These are phyloP conservation scores for Didymosphaeria variabile DNA, from an alignment of 2,329 filamentous ascomycete species.

Conservation along the genomic window DNA sequence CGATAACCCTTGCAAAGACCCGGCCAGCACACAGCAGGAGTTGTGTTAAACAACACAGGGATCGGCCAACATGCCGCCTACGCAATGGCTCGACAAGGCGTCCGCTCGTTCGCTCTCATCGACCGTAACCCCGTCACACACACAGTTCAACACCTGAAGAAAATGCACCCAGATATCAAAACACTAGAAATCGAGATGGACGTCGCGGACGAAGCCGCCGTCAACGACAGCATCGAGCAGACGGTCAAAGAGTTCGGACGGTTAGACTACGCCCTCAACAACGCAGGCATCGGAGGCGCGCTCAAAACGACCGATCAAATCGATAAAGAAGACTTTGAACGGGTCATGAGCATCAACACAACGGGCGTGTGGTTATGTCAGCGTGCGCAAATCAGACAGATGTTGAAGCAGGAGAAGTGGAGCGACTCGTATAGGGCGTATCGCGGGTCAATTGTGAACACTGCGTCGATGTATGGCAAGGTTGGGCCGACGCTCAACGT, in stretches of 20 bases:
- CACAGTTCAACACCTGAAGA: constrained; percentile 47
- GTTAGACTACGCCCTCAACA: constrained; percentile 65
- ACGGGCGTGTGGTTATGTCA: constrained; percentile 68
- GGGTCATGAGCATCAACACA: constrained; percentile 63
- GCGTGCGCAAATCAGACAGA: constrained; percentile 60
- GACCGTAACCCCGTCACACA: constrained; percentile 54
- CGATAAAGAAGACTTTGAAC: constrained; percentile 59
- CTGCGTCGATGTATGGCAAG: constrained; percentile 62
- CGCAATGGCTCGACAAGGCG: constrained; percentile 59
- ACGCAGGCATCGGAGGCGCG: constrained; percentile 61
- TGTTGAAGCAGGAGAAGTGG: constrained; percentile 59
- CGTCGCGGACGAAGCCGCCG: constrained; percentile 55
- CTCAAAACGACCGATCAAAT: constrained; percentile 57
- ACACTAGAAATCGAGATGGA: constrained; percentile 57
- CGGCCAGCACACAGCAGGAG: background rate
- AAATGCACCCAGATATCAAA: constrained; percentile 52
- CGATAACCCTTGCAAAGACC: background rate
- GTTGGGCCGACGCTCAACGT: constrained; percentile 50
- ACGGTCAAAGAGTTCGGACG: constrained; percentile 60
- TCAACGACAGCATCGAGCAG: constrained; percentile 55
- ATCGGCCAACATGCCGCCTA: constrained; percentile 60
- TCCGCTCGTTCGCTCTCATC: constrained; percentile 57
- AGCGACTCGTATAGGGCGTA: constrained; percentile 44
- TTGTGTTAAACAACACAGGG: constrained; percentile 44
- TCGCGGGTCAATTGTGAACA: constrained; percentile 64